phyloP scores from a whole-genome alignment of 345 rosid species.

The Moringa oleifera region DNA sequence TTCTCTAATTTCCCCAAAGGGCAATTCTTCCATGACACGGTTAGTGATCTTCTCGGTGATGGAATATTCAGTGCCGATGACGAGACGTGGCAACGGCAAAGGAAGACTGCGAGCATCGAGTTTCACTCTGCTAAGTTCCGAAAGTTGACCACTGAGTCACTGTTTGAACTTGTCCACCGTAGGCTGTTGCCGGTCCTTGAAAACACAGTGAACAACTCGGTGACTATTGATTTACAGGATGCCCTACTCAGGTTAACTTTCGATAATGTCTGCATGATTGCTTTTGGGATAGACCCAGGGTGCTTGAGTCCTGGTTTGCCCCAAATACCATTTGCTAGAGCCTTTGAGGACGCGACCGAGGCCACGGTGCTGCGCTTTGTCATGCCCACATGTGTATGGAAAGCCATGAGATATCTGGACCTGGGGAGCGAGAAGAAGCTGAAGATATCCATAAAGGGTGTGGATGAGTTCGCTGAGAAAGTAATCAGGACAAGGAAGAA shows the following conservation, averaged over 20 bases:
- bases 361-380: conserved; percentile 64
- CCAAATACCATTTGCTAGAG: conserved; percentile 69
- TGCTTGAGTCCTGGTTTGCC: conserved; percentile 61
- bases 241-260: conserved; percentile 72
- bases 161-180: conserved; percentile 65
- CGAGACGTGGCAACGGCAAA: conserved; percentile 77
- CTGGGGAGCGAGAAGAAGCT: conserved; percentile 79
- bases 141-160: conserved; percentile 55
- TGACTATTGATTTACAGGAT: conserved; percentile 74
- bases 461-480: conserved; percentile 68
- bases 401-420: conserved; percentile 56
- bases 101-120: conserved; percentile 90
- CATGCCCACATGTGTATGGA: conserved; percentile 82
- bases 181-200: conserved; percentile 76
- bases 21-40: conserved; percentile 52
- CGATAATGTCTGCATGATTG: conserved; percentile 91
- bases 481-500: conserved; percentile 76
- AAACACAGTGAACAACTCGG: conserved; percentile 29
- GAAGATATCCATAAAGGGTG: conserved; percentile 56
- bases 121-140: conserved; percentile 86
- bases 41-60: conserved; percentile 75
- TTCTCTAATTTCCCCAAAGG: conserved; percentile 91
- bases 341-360: conserved; percentile 91
- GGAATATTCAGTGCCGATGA: conserved; percentile 92
- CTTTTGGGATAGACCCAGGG: conserved; percentile 93